Base-by-base conservation (phyloP, 345 rosid genomes). In the Ailanthus altissimus region DNA sequence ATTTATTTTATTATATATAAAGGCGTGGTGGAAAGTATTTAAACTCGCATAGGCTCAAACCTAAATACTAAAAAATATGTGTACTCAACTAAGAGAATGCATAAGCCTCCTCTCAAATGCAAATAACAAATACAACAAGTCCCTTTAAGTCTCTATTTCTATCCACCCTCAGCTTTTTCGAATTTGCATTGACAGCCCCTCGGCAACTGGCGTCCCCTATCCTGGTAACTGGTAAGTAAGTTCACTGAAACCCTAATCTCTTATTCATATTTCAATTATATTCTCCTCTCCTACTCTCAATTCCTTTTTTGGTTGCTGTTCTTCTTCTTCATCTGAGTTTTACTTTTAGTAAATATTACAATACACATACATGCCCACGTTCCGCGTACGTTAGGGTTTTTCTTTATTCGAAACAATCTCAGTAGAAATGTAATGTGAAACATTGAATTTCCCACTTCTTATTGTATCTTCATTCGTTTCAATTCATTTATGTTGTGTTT, bases 141-240 rank as follows among this genome's bases (percentile, higher is more conserved):
- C 43, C 32, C 28, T 40, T 13, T 15, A 13, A n/a, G 1, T 54
- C 13, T 32, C 8, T 12, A n/a, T 40, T 53, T 14, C 11, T 28
- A 13, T 7, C 1, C 40, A 14, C 64, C 40, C 75, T 72, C 54
- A 58, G 43, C 6, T 4, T 72, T 58, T 45, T 8, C 42, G 32
- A 43, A 58, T 72, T 72, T 72, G 42, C 75, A 58, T 42, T 25
- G 40, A 43, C 1, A 23, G 53, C 18, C 75, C 75, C 65, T 21
- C 18, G 13, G 38, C 38, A 32, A 3, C 3, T 32, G 38, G 43
- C 23, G 43, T 58, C 7, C 66, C 25, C 43, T 45, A 18, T 26
- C 2, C 25, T 16, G 66, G 75, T 3, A 32, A 32, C 25, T 16
- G 66, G 75, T 3, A 32, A 32, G 38, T 72, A 16, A 58, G 42